phyloP scores from a whole-genome alignment of 495 filamentous ascomycete genomes.

The Durotheca rogersii region DNA sequence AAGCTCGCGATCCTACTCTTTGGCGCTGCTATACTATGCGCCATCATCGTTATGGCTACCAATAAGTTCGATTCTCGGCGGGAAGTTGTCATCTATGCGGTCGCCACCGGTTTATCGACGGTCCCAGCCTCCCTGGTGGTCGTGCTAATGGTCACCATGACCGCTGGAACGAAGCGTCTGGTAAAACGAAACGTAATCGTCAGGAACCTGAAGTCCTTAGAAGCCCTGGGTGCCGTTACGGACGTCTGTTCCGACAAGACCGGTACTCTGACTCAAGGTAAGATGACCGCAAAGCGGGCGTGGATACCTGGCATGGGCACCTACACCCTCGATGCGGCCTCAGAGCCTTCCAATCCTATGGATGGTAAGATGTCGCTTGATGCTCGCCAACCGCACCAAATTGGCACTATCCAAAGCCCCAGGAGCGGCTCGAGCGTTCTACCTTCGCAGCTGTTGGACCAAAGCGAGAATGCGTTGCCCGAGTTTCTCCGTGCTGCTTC shows the following conservation, averaged over 20 bases:
- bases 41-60: conserved; percentile 52
- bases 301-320: conserved; percentile 59
- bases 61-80: conserved; percentile 46
- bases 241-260: conserved; percentile 76
- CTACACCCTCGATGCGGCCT: conserved; percentile 58
- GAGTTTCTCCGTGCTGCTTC: conserved; percentile 62
- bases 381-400: conserved; percentile 34
- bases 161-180: conserved; percentile 55
- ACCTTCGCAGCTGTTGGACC: conserved; percentile 32
- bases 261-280: conserved; percentile 69
- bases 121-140: conserved; percentile 56
- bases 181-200: conserved; percentile 52
- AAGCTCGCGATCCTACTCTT: conserved; percentile 53
- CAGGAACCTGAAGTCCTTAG: conserved; percentile 52
- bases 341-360: conserved; percentile 57
- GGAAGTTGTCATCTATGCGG: conserved; percentile 55
- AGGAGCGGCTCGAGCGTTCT: conserved; percentile 20
- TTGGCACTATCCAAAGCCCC: background rate
- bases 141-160: conserved; percentile 58
- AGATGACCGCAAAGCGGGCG: conserved; percentile 56
- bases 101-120: conserved; percentile 62
- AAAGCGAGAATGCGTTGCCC: conserved; percentile 43
- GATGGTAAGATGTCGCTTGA: conserved; percentile 53
- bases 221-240: conserved; percentile 67
- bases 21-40: conserved; percentile 49